Evolutionary conservation across 306 rosid species (phyloP), one percentile per base, ranked within the genome.

Genomic region (Potentilla sterilis): DNA sequence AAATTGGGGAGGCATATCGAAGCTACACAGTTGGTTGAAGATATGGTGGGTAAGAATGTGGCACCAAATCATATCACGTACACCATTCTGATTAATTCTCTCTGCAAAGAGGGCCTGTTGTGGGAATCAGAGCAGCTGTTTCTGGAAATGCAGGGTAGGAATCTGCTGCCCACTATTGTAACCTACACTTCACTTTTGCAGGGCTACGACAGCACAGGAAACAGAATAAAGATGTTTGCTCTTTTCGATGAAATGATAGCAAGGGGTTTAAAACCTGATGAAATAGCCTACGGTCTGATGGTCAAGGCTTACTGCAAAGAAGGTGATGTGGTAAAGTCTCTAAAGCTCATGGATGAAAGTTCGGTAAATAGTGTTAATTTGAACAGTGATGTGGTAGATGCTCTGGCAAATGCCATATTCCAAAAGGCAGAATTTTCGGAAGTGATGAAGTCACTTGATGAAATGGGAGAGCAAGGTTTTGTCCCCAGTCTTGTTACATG

Each of bases 221-320:
- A 64, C 41, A 71, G 67, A 16, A 24, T 2, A 38, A 81, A 86
- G 81, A 76, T 81, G 75, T 68, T 69, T 73, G 35, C 82, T 49
- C 76, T 86, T 48, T 83, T 63, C 49, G 80, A 83, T 74, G 84
- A 83, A 66, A 83, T 86, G 87, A 68, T 72, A 63, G 75, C 76
- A 16, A 73, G 73, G 49, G 87, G 82, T 11, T 65, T 86, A 49
- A 79, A 70, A 32, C 81, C 80, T 73, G 78, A 81, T 69, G 74
- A 79, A 63, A 59, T 78, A 41, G 58, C 69, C n/a, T 83, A 76
- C 38, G 40, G 64, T 61, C 43, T 78, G 73, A 57, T 83, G 35
- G 75, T 77, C 43, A 85, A 78, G 76, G 79, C 85, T 64, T 77
- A 80, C 78, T 86, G 83, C 69, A 71, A 80, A 54, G 89, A 80